Conservation (phyloP, 1,284 basidiomycete species). For the Lentinula novae-zelandiae region DNA sequence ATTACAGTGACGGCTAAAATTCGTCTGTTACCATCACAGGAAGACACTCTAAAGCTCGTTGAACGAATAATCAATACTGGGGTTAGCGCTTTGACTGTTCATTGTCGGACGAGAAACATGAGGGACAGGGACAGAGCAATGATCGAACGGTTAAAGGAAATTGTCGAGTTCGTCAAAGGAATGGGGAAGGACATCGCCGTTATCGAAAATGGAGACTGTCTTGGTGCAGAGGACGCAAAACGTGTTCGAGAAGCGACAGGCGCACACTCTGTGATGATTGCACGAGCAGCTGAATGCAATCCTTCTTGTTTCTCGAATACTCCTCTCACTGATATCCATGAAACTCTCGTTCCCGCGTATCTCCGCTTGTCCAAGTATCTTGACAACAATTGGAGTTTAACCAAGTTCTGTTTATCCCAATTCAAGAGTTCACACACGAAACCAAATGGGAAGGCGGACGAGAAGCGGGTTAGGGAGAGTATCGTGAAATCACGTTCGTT, state of each 20-base stretch:
- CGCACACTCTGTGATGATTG: slow-evolving; percentile 95
- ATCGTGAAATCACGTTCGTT: slow-evolving; percentile 67
- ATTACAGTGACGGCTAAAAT: slow-evolving; percentile 93
- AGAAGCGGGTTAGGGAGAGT: slow-evolving; percentile 50
- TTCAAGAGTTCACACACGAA: slow-evolving; percentile 63
- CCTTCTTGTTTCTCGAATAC: slow-evolving; percentile 80
- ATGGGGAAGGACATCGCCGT: slow-evolving; percentile 78
- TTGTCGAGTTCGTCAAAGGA: slow-evolving; percentile 75
- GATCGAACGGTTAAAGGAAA: slow-evolving; percentile 76
- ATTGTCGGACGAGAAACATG: slow-evolving; percentile 95
- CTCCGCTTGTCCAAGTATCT: slow-evolving; percentile 73
- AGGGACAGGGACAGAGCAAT: slow-evolving; percentile 80
- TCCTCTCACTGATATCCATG: slow-evolving; percentile 69
- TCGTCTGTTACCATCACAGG: slow-evolving; percentile 81
- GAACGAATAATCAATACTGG: slow-evolving; percentile 86
- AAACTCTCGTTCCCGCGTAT: slow-evolving; percentile 72
- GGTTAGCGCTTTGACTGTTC: slow-evolving; percentile 87
- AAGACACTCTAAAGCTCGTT: slow-evolving; percentile 85
- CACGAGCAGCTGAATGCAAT: slow-evolving; percentile 91
- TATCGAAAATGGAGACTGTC: slow-evolving; percentile 93
- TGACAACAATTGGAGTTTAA: slow-evolving; percentile 78
- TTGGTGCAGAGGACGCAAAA: slow-evolving; percentile 75
- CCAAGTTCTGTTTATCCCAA: slow-evolving; percentile 89
- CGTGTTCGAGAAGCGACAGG: slow-evolving; percentile 75
- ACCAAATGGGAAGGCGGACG: slow-evolving; percentile 50